Evolutionary conservation across 2,329 filamentous ascomycete genomes (phyloP), one percentile per base, ranked within the genome.

Genomic region (Endothia cerciana): DNA sequence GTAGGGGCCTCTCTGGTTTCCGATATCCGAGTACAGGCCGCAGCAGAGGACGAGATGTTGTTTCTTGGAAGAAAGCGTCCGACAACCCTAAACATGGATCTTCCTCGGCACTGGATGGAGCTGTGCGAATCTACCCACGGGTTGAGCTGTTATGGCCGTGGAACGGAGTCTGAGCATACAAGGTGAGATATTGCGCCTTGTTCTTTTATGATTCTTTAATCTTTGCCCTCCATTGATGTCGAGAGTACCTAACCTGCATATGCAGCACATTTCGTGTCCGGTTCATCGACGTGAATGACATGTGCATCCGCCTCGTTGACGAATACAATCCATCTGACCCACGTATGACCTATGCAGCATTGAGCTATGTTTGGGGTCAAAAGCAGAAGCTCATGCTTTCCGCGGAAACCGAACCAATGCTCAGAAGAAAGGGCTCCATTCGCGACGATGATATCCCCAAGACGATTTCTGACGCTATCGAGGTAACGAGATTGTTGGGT

Each of bases 381-480:
- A 51, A 51, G 47, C 47, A 51, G 13, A 51, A 51, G 47, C 47
- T 51, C 47, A 51, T 51, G 47, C 47, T 51, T 25, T 51, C 47
- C 4, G 47, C 47, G 13, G 47, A 51, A 15, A 28, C 17, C 1
- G 47, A 51, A 17, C 25, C 47, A 30, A 51, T 13, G 13, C 47
- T 51, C 5, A 28, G 6, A 30, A 25, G 28, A 17, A 15, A 51
- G 4, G 47, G 47, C 25, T 51, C 47, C 25, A 51, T 51, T n/a
- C 22, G 25, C 15, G 47, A 51, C 25, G 22, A 17, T 51, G 47
- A 51, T 6, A 22, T 51, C 11, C 47, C 47, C 47, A 51, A 4
- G 47, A 51, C 47, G 8, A 25, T 51, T 4, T 51, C 25, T 28
- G 47, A 51, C 47, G 47, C 47, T 17, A 51, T 51, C 13, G 7